phyloP scores from a whole-genome alignment of 2,329 filamentous ascomycete genomes.

The Teratosphaeria destructans region DNA sequence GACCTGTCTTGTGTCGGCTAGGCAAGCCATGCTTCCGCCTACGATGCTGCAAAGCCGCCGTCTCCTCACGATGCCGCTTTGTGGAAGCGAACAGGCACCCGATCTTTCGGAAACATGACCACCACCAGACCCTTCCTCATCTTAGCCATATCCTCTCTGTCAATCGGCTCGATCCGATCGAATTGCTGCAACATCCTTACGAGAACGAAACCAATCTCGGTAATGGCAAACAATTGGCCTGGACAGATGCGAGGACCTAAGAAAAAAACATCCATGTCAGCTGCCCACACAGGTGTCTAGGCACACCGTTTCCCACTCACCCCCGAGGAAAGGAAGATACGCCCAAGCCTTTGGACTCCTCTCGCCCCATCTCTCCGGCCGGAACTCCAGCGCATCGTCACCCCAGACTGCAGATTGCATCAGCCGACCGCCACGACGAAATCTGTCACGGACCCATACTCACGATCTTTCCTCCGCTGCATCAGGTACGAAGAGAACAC shows the following conservation, averaged over 20 bases:
- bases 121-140: constrained; percentile 12
- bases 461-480: constrained; percentile 37
- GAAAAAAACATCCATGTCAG: background rate
- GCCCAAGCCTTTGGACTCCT: constrained; percentile 11
- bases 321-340: background rate
- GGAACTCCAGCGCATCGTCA: constrained; percentile 38
- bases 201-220: constrained; percentile 34
- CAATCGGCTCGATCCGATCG: constrained; percentile 13
- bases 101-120: constrained; percentile 17
- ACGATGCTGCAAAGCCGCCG: too few relatives aligned
- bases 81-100: constrained; percentile 15
- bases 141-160: constrained; percentile 8
- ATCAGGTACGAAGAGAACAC: constrained; percentile 38
- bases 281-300: background rate
- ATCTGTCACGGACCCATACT: background rate
- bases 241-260: constrained; percentile 28
- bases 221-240: constrained; percentile 37
- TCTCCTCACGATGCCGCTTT: background rate
- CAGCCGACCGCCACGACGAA: too few relatives aligned
- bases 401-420: constrained; percentile 30
- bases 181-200: constrained; percentile 33
- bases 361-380: constrained; percentile 36
- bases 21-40: too few relatives aligned
- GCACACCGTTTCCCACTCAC: background rate
- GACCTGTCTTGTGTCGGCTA: too few relatives aligned